A percentile compares a stretch with the other conserved stretches of the same genome.
Evolutionary conservation across 2,329 filamentous ascomycete species (phyloP).

Genomic region (Nemania serpens): DNA sequence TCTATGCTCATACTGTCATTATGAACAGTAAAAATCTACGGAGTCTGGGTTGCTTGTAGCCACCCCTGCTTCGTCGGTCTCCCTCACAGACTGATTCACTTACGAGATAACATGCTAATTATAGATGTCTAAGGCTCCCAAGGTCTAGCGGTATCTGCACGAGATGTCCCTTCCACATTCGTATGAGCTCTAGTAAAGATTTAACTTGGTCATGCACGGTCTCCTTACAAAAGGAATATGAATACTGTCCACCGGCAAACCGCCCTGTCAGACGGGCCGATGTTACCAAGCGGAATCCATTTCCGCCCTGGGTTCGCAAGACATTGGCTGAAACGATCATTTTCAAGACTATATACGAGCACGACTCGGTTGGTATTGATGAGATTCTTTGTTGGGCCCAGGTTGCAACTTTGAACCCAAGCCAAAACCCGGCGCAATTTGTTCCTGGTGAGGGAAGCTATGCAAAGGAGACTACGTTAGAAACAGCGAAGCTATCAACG

Average conservation of each 20-base stretch:
- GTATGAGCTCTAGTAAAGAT: constrained; percentile 58
- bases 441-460: constrained; percentile 52
- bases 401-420: constrained; percentile 72
- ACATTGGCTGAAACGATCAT: constrained; percentile 51
- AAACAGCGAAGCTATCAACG: constrained; percentile 47
- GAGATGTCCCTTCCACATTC: constrained; percentile 76
- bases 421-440: constrained; percentile 54
- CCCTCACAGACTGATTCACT: not conserved
- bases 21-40: not conserved
- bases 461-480: constrained; percentile 42
- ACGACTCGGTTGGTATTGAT: constrained; percentile 59
- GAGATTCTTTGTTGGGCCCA: constrained; percentile 73
- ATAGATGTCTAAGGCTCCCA: constrained; percentile 48
- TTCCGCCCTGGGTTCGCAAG: constrained; percentile 65
- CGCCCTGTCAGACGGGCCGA: constrained; percentile 47
- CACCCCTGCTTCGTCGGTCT: not conserved
- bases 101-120: not conserved
- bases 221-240: constrained; percentile 65
- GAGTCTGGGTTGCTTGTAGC: not conserved
- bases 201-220: constrained; percentile 69
- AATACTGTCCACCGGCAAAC: constrained; percentile 47
- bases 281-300: constrained; percentile 54
- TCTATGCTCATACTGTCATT: not conserved
- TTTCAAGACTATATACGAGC: constrained; percentile 66
- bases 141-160: constrained; percentile 61